Base-by-base conservation (phyloP, 2,329 filamentous ascomycete genomes). In the Colletotrichum agaves region DNA sequence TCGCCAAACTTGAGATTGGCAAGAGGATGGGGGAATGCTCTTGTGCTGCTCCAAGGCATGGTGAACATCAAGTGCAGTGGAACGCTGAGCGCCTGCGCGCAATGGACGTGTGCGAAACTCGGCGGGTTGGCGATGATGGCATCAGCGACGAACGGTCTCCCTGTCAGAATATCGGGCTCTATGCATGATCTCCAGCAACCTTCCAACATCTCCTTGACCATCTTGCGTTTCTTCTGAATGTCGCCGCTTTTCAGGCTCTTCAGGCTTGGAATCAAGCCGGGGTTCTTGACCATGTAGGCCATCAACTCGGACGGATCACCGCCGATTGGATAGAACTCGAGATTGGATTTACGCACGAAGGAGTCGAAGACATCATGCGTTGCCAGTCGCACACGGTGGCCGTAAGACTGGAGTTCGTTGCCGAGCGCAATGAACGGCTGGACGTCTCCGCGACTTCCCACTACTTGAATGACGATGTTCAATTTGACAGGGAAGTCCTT, bases 31-130 rank as follows among this genome's bases (percentile, higher is more conserved):
- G 90, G 90, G 67, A 93, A 93, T 0, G 87, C 85, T 71, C 90
- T 88, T 0, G 91, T 93, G 2, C 90, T 88, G 7, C 89, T 90
- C 87, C 90, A 93, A 0, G 91, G 91, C 90, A 93, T 93, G 2
- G 86, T 85, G 59, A 83, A 82, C 76, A 85, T 82, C 3, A 85
- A 69, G 66, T 85, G 82, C 0, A 85, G 67, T 0, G 83, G 83
- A 0, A 85, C 74, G 0, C 78, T 75, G 1, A 85, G 71, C 0
- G 76, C 78, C 68, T 85, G 77, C 0, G 83, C 82, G 65, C 82
- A 85, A 61, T 84, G 82, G 0, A 84, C 74, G 70, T 85, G 83
- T 0, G 81, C 82, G 69, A 84, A 83, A n/a, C 78, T 82, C 0
- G 83, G 82, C 0, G 83, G 83, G 57, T 85, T 85, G 0, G 83